Evolutionary conservation across 345 rosid species (phyloP).

Genomic region (Boechera divaricarpa): DNA sequence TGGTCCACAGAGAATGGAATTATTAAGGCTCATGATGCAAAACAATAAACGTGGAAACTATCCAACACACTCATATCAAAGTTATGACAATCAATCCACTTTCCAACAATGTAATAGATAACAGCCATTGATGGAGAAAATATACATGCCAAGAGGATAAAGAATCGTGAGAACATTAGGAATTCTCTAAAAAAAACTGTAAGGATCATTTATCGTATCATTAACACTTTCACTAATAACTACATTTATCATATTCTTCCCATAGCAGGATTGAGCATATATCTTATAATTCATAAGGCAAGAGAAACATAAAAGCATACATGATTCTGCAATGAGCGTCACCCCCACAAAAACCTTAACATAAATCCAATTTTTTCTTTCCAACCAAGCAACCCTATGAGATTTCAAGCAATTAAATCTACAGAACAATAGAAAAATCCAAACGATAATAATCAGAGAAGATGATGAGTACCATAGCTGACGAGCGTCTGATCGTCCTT

Average conservation of each 20-base stretch:
- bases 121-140: neutral
- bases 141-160: neutral
- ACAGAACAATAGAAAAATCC: neutral
- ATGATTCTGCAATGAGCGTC: slow-evolving; percentile 48
- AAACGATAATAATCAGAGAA: neutral
- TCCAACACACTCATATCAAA: slow-evolving; percentile 12
- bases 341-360: neutral
- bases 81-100: neutral
- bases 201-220: neutral
- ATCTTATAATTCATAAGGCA: neutral
- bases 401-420: slow-evolving; percentile 14
- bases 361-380: neutral
- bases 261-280: neutral
- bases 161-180: neutral
- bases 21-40: slow-evolving; percentile 7
- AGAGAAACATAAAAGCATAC: slow-evolving; percentile 49
- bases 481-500: slow-evolving; percentile 76
- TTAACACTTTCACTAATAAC: neutral
- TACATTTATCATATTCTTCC: slow-evolving; percentile 7
- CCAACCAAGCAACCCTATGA: slow-evolving; percentile 17
- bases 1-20: slow-evolving; percentile 20
- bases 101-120: neutral
- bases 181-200: neutral
- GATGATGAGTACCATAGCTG: slow-evolving; percentile 60
- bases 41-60: slow-evolving; percentile 6